A percentile compares a stretch with the other conserved stretches of the same genome.
Evolutionary conservation across 2,329 filamentous ascomycete species (phyloP).

Genomic region (Ampelomyces quisqualis): DNA sequence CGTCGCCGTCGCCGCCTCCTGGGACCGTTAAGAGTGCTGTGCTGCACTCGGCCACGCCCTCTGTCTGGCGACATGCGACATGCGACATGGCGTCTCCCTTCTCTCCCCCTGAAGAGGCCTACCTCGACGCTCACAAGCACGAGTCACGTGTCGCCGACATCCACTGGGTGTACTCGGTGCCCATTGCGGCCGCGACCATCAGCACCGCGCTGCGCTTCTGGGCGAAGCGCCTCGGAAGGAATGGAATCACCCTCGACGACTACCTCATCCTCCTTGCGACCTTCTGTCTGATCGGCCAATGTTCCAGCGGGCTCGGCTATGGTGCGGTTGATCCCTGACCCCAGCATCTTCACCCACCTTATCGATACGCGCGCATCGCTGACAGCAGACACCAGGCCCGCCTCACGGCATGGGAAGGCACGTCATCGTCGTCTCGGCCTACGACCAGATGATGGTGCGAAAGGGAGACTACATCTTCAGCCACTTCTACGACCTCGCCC

Average conservation of each 20-base stretch:
- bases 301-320: constrained; percentile 30
- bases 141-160: constrained; percentile 34
- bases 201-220: constrained; percentile 31
- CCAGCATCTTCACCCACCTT: too few species aligned
- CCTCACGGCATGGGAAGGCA: constrained; percentile 39
- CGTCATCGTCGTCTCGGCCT: constrained; percentile 29
- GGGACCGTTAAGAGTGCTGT: too few species aligned
- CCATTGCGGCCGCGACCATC: constrained; percentile 29
- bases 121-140: constrained; percentile 29
- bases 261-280: constrained; percentile 36
- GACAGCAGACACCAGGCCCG: constrained; percentile 26
- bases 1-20: too few species aligned
- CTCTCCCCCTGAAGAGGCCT: constrained; percentile 31
- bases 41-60: constrained; percentile 8
- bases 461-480: constrained; percentile 41
- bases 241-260: constrained; percentile 38
- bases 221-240: constrained; percentile 33
- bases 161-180: constrained; percentile 36
- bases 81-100: constrained; percentile 27
- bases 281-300: constrained; percentile 35
- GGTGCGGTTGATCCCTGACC: constrained; percentile 21
- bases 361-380: constrained; percentile 4
- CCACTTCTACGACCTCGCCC: constrained; percentile 39
- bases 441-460: constrained; percentile 35
- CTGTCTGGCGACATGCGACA: too few species aligned